Conservation (phyloP, 2,329 filamentous ascomycete species). For the Aureobasidium uvarum region DNA sequence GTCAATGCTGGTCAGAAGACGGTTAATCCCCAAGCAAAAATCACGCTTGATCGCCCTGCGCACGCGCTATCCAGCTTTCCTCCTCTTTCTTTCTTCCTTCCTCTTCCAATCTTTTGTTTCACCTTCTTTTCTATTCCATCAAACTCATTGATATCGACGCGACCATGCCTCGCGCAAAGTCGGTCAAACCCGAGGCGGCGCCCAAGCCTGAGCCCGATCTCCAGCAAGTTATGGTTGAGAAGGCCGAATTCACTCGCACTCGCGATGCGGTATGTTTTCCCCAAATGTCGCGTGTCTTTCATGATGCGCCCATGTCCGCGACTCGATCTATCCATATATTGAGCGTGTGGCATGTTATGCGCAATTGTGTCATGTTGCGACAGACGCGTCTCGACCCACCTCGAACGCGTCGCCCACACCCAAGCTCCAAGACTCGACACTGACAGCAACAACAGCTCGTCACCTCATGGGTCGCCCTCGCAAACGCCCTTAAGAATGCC, state of each 20-base stretch:
- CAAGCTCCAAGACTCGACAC: constrained; percentile 29
- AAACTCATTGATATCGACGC: not conserved
- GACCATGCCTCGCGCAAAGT: constrained; percentile 26
- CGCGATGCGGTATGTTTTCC: constrained; percentile 70
- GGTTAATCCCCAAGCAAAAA: constrained; percentile 22
- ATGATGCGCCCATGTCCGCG: constrained; percentile 28
- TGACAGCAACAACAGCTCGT: constrained; percentile 62
- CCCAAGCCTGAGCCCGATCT: constrained; percentile 14
- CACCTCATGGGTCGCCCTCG: constrained; percentile 73
- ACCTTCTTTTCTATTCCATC: not conserved
- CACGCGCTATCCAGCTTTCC: constrained; percentile 1
- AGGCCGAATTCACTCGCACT: constrained; percentile 72
- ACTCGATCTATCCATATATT: constrained; percentile 22
- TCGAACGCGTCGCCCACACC: constrained; percentile 28
- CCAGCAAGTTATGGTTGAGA: constrained; percentile 29
- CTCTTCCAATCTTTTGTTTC: not conserved
- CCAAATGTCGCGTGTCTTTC: not conserved
- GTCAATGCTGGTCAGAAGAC: constrained; percentile 18
- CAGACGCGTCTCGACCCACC: constrained; percentile 24
- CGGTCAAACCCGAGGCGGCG: constrained; percentile 21
- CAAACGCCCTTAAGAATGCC: constrained; percentile 74
- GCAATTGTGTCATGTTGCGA: constrained; percentile 20
- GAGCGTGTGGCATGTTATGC: constrained; percentile 20
- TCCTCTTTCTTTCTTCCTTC: not conserved
- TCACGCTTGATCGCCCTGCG: constrained; percentile 7